Percentiles rank a stretch among this genome's conserved stretches.
Evolutionary conservation across 2,329 filamentous ascomycete species (phyloP).

Genomic region (Aspergillus carbonarius): DNA sequence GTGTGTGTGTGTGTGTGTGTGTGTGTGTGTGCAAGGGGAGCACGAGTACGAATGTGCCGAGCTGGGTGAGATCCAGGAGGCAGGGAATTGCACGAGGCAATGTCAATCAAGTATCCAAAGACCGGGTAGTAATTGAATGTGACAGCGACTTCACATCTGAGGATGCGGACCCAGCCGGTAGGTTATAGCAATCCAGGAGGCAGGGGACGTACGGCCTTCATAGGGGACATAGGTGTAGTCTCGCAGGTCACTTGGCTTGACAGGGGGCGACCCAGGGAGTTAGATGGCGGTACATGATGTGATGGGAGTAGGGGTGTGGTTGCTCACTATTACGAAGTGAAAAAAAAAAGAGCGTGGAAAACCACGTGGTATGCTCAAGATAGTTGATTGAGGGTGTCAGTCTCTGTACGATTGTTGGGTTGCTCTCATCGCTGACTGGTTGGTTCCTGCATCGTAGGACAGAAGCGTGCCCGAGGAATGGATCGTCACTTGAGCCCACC

Average conservation of each 20-base stretch:
- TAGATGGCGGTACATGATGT: background rate
- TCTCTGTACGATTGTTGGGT: background rate
- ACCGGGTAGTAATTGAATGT: slow-evolving; percentile 29
- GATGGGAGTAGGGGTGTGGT: background rate
- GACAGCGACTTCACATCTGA: slow-evolving; percentile 29
- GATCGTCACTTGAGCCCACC: background rate
- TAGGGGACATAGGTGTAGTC: slow-evolving; percentile 25
- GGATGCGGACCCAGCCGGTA: slow-evolving; percentile 28
- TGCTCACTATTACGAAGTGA: slow-evolving; percentile 32
- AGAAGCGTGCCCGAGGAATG: background rate
- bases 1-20: too few species aligned
- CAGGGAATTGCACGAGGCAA: slow-evolving; percentile 55
- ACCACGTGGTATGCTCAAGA: background rate
- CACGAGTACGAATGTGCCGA: slow-evolving; percentile 56
- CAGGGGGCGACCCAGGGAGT: slow-evolving; percentile 29
- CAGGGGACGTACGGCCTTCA: slow-evolving; percentile 23
- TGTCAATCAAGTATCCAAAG: slow-evolving; percentile 31
- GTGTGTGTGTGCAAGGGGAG: slow-evolving; percentile 52
- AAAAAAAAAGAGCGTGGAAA: slow-evolving; percentile 20
- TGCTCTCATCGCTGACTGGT: background rate
- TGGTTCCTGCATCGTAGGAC: background rate
- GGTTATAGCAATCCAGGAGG: background rate
- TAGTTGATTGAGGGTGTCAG: background rate
- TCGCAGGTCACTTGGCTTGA: slow-evolving; percentile 29
- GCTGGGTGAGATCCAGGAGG: slow-evolving; percentile 53